phyloP scores from a whole-genome alignment of 306 rosid genomes.

The Vigna radiata region DNA sequence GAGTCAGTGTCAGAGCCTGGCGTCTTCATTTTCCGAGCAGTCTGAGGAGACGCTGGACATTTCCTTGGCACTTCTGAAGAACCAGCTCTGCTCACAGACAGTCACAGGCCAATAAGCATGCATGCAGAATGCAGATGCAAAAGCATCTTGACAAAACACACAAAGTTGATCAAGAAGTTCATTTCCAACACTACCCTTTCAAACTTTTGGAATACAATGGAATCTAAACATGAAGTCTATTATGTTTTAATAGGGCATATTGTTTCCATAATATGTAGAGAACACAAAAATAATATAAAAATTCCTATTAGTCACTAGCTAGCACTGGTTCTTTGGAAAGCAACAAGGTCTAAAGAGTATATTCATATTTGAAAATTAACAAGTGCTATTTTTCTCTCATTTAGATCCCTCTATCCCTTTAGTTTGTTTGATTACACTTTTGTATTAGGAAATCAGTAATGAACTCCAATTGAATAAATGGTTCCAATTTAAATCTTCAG shows the following conservation, averaged over 20 bases:
- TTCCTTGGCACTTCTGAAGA: conserved; percentile 69
- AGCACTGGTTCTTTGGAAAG: conserved; percentile 11
- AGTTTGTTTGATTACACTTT: conserved; percentile 6
- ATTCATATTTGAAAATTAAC: conserved; percentile 19
- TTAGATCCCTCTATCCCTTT: conserved; percentile 25
- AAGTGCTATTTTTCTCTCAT: neutral
- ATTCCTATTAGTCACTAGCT: conserved; percentile 4
- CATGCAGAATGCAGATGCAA: conserved; percentile 27
- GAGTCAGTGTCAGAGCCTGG: conserved; percentile 59
- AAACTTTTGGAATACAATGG: conserved; percentile 3
- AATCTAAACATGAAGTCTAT: conserved; percentile 1
- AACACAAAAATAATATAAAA: neutral
- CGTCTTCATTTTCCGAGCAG: conserved; percentile 58
- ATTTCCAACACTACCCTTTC: neutral
- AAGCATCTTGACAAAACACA: conserved; percentile 7
- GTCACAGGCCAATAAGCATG: conserved; percentile 31
- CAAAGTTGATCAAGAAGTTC: conserved; percentile 13
- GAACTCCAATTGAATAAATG: no score
- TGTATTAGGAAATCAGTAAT: no score
- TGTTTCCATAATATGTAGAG: neutral
- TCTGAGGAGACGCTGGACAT: conserved; percentile 67
- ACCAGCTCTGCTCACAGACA: conserved; percentile 58
- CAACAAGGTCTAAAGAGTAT: conserved; percentile 2
- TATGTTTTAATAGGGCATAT: neutral
- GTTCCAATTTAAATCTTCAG: neutral